phyloP scores from a whole-genome alignment of 192 early-diverging fungal species.

The Funneliformis geosporum region DNA sequence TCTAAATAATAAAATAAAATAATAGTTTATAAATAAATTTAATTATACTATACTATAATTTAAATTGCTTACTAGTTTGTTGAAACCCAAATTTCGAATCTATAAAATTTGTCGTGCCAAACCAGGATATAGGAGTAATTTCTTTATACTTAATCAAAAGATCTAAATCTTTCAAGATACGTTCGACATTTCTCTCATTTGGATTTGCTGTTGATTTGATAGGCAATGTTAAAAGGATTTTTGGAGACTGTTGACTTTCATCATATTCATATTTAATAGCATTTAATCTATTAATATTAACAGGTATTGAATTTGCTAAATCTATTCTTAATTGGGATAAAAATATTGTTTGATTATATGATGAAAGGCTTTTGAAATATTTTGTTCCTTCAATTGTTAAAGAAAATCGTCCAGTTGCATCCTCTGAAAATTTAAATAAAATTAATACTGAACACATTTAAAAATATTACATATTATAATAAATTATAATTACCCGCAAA shows the following conservation, averaged over 20 bases:
- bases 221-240: not conserved
- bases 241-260: too few species aligned
- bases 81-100: not conserved
- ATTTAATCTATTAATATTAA: not conserved
- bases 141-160: slow-evolving; percentile 11
- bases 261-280: not conserved
- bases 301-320: not conserved
- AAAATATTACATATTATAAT: too few species aligned
- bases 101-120: not conserved
- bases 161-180: not conserved
- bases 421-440: not conserved
- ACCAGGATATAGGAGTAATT: not conserved
- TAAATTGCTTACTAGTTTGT: not conserved
- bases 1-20: not conserved
- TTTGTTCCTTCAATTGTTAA: not conserved
- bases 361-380: not conserved
- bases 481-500: not conserved
- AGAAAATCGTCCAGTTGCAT: not conserved
- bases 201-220: not conserved
- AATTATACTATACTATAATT: not conserved
- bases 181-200: not conserved
- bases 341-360: not conserved
- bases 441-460: too few species aligned
- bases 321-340: not conserved
- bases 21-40: not conserved